Evolutionary conservation across 306 rosid genomes (phyloP), one percentile per base, ranked within the genome.

Genomic region (Trifolium dubium): DNA sequence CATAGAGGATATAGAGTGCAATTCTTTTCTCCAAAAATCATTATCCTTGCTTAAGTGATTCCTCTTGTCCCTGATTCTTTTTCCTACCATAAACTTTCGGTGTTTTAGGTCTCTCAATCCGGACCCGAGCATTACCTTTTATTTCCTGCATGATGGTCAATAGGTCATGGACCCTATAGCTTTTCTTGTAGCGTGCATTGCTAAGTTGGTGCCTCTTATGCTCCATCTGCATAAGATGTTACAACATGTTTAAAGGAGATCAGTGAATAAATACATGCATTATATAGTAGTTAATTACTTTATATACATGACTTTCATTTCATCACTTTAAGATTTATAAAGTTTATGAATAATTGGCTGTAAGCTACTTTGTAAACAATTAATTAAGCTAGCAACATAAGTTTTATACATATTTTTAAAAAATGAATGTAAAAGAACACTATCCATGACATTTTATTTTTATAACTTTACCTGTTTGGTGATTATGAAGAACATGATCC

Each of bases 21-120:
- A 37, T 37, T 37, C 8, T 37, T 37, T 37, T 6, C 39, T 8
- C 39, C 40, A 5, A 9, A 37, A 35, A 35, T 35, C 39, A 1
- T 77, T 32, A 34, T 56, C 75, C 29, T 56, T 56, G 29, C 71
- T 54, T 67, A 43, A 54, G 17, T 30, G 47, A 53, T 37, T 71
- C 37, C 58, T 59, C 28, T 47, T 76, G 63, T 37, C 28, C n/a
- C 23, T 64, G 40, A 35, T 35, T 35, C 8, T 35, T 34, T 34
- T 34, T 35, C 40, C 1, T 35, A 35, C 8, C 40, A 35, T 43
- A 43, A 43, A 11, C 2, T 58, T 29, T 58, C 37, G 5, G 34
- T 58, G 29, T 29, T 10, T 58, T 58, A 58, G 37, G 64, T 29
- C 37, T 58, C 17, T 17, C 30, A 8, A 10, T 8, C 64, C 5